Percentiles rank a stretch among this genome's conserved stretches.
These are phyloP conservation scores for Ophiostoma novo-ulmi DNA, from an alignment of 2,329 filamentous ascomycete genomes.

Conservation along the genomic window DNA sequence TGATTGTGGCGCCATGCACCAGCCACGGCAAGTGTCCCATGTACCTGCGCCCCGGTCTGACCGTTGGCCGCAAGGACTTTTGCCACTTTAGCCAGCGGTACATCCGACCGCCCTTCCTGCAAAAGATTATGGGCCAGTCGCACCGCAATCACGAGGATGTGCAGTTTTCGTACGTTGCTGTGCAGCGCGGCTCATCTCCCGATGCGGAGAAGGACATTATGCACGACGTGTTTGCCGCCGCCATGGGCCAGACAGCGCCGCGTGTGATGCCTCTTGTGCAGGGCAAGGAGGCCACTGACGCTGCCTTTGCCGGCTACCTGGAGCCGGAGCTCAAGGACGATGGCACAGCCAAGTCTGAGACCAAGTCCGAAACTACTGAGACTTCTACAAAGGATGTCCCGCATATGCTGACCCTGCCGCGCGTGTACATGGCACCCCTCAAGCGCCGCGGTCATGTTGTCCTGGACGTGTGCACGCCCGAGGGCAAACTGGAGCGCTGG, in stretches of 20 bases:
- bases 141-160: slow-evolving; percentile 84
- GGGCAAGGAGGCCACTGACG: slow-evolving; percentile 53
- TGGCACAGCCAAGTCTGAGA: background rate
- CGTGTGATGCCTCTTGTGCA: slow-evolving; percentile 35
- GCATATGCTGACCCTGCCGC: slow-evolving; percentile 66
- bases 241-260: slow-evolving; percentile 18
- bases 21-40: slow-evolving; percentile 86
- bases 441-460: slow-evolving; percentile 86
- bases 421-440: slow-evolving; percentile 71
- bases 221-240: background rate
- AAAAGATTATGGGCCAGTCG: slow-evolving; percentile 63
- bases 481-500: slow-evolving; percentile 86
- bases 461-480: slow-evolving; percentile 83
- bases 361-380: background rate
- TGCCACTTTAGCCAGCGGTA: slow-evolving; percentile 90
- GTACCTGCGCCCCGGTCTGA: slow-evolving; percentile 68
- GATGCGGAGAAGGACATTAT: background rate
- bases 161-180: slow-evolving; percentile 80
- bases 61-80: slow-evolving; percentile 74
- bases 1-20: slow-evolving; percentile 73
- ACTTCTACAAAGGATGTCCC: slow-evolving; percentile 31
- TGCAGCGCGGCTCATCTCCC: slow-evolving; percentile 60
- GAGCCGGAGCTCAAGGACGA: slow-evolving; percentile 34
- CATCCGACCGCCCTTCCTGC: slow-evolving; percentile 75
- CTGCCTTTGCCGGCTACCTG: slow-evolving; percentile 69